Evolutionary conservation across 2,329 filamentous ascomycete genomes (phyloP).

Genomic region (Phaeoacremonium minimum): DNA sequence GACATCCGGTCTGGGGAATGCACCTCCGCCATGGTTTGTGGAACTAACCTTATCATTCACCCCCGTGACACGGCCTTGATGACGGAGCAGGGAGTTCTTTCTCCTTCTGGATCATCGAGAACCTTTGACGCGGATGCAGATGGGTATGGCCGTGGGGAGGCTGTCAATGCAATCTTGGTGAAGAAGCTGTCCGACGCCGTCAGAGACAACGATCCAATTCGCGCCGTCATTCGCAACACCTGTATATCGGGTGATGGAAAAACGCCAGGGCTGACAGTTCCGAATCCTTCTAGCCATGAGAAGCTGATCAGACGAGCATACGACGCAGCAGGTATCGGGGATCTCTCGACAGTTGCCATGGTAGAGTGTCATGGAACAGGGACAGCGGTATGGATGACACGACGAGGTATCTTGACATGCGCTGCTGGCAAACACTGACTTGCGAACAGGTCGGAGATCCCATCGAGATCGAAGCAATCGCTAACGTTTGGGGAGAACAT

Average conservation of each 20-base stretch:
- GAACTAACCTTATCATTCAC: constrained; percentile 15
- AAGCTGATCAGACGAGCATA: constrained; percentile 27
- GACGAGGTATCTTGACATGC: too few relatives aligned
- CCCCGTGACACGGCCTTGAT: constrained; percentile 10
- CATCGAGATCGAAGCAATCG: background rate
- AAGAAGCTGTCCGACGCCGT: constrained; percentile 2
- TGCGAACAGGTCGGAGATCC: too few relatives aligned
- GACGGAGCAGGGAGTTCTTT: too few relatives aligned
- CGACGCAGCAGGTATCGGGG: constrained; percentile 18
- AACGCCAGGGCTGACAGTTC: constrained; percentile 24
- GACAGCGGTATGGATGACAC: too few relatives aligned
- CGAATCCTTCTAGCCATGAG: constrained; percentile 26
- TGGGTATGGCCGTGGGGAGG: constrained; percentile 7
- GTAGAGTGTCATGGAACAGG: constrained; percentile 4
- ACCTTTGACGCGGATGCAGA: constrained; percentile 6
- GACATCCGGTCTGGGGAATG: too few relatives aligned
- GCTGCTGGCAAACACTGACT: too few relatives aligned
- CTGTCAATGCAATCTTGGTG: background rate
- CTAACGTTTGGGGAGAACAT: too few relatives aligned
- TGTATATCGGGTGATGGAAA: constrained; percentile 21
- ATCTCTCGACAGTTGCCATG: constrained; percentile 1
- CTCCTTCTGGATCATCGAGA: constrained; percentile 6
- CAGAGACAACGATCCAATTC: constrained; percentile 1
- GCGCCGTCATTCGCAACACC: constrained; percentile 15
- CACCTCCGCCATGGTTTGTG: constrained; percentile 14